Evolutionary conservation across 2,329 filamentous ascomycete species (phyloP).

Genomic region (Botryosphaeria dothidea): DNA sequence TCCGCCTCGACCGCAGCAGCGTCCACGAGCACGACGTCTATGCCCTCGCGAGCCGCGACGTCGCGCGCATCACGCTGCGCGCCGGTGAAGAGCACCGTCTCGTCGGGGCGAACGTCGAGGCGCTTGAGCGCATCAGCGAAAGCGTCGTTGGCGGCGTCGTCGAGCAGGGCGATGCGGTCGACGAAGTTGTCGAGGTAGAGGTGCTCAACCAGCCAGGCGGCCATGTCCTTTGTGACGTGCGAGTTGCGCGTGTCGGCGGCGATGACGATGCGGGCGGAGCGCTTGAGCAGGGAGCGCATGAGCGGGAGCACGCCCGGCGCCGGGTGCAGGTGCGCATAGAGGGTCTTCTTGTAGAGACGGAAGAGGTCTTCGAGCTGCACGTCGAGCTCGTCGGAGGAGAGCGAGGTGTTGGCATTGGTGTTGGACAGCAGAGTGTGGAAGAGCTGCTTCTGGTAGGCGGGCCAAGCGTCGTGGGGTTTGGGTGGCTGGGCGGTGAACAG

Average conservation of each 20-base stretch:
- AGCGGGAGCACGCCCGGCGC: slow-evolving; percentile 4
- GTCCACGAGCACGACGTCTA: slow-evolving; percentile 3
- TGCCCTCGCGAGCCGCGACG: neutral
- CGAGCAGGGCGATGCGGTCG: slow-evolving; percentile 9
- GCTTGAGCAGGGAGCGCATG: slow-evolving; percentile 5
- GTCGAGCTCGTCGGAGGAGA: neutral
- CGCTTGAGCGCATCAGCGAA: slow-evolving; percentile 7
- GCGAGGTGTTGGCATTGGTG: neutral
- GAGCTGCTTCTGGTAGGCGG: neutral
- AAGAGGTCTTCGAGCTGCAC: slow-evolving; percentile 1
- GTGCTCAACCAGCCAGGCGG: slow-evolving; percentile 17
- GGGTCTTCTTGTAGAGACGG: slow-evolving; percentile 19
- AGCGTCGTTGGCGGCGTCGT: neutral
- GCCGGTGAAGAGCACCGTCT: slow-evolving; percentile 6
- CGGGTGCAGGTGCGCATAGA: slow-evolving; percentile 15
- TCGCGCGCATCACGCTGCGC: neutral
- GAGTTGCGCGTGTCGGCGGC: neutral
- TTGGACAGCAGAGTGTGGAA: neutral
- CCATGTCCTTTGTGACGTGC: neutral
- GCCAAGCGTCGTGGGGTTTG: neutral
- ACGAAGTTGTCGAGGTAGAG: slow-evolving; percentile 19
- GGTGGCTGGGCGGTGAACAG: neutral
- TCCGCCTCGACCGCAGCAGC: neutral
- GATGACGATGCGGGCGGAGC: neutral
- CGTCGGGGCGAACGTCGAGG: slow-evolving; percentile 6